phyloP scores from a whole-genome alignment of 306 rosid genomes.

The Pachyrhizus erosus region DNA sequence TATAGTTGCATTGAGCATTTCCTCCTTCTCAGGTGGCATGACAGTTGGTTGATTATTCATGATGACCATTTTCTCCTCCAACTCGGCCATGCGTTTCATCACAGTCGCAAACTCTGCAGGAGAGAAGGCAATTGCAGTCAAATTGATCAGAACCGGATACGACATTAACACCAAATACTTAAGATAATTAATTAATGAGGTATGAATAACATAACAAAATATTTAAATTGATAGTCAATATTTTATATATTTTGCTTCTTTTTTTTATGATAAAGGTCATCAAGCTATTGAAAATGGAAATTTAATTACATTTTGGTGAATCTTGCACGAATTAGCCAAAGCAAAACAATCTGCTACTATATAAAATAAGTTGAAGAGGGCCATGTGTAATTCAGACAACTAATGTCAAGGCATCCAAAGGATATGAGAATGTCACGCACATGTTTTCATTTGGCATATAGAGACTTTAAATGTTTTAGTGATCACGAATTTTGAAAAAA shows the following conservation, averaged over 20 bases:
- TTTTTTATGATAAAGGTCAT: neutral
- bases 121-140: conserved; percentile 44
- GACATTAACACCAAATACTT: too few relatives aligned
- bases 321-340: too few relatives aligned
- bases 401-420: neutral
- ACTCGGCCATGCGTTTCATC: conserved; percentile 85
- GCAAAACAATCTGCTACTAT: too few relatives aligned
- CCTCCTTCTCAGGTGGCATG: conserved; percentile 80
- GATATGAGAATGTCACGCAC: neutral
- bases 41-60: conserved; percentile 55
- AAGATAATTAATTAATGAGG: too few relatives aligned
- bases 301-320: neutral
- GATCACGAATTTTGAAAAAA: neutral
- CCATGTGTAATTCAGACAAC: too few relatives aligned
- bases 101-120: conserved; percentile 58
- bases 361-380: neutral
- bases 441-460: too few relatives aligned
- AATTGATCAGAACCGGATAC: conserved; percentile 34
- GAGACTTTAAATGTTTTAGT: neutral
- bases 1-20: conserved; percentile 63
- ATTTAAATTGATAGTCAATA: too few relatives aligned
- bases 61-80: conserved; percentile 65
- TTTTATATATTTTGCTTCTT: too few relatives aligned
- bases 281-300: neutral
- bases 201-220: neutral